phyloP scores from a whole-genome alignment of 169 alveolate genomes.

The Sarcocystis neurona region DNA sequence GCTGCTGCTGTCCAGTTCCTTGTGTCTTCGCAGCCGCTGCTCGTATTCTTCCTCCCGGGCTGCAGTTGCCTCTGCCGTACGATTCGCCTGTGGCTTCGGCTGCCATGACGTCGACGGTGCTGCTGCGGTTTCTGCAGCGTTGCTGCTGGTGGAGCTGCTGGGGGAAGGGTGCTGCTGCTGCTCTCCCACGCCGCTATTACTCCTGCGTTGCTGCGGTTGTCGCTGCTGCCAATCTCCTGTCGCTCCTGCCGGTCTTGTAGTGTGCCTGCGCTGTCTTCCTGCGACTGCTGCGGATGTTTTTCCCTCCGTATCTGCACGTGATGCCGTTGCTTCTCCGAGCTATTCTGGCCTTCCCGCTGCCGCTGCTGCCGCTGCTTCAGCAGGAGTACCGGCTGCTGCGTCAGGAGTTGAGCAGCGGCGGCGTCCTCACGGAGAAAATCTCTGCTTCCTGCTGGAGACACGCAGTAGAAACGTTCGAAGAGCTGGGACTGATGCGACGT shows the following conservation, averaged over 20 bases:
- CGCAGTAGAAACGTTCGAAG: constrained; percentile 39
- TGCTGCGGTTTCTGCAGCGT: no score
- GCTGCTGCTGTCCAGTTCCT: no score
- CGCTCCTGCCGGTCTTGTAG: background rate
- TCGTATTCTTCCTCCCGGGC: no score
- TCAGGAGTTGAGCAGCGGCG: constrained; percentile 37
- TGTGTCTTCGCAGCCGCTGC: no score
- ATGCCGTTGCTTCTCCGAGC: background rate
- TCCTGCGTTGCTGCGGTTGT: no score
- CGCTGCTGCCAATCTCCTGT: no score
- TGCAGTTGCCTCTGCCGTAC: no score
- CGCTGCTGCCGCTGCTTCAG: background rate
- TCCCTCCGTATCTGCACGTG: background rate
- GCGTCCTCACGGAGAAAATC: constrained; percentile 30
- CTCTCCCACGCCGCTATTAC: no score
- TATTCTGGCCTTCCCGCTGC: background rate
- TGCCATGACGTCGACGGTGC: no score
- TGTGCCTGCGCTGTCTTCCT: background rate
- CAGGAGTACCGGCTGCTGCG: constrained; percentile 29
- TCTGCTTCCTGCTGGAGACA: constrained; percentile 32
- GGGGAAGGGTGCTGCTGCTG: no score
- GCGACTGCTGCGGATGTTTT: background rate
- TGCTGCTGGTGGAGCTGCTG: no score
- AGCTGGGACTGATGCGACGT: constrained; percentile 51
- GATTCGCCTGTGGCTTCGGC: no score